Evolutionary conservation across 2,329 filamentous ascomycete species (phyloP).

Genomic region (Aureobasidium namibiae): DNA sequence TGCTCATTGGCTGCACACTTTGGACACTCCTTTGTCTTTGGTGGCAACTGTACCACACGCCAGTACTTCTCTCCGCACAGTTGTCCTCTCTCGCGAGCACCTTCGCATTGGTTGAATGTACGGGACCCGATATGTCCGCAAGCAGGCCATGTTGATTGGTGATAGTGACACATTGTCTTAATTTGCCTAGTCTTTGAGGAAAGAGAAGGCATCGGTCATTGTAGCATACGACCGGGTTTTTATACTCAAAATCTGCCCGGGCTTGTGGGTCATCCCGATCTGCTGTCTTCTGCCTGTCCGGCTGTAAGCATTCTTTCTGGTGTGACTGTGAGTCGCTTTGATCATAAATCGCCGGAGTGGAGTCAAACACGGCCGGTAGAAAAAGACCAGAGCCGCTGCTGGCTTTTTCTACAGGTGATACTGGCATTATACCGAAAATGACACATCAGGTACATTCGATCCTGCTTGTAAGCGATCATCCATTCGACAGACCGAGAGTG

Average conservation of each 20-base stretch:
- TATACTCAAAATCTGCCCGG: neutral
- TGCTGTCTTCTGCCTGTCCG: neutral
- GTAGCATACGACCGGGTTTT: neutral
- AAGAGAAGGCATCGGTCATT: neutral
- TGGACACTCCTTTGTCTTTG: neutral
- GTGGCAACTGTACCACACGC: neutral
- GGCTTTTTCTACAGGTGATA: no score
- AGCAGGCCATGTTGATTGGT: neutral
- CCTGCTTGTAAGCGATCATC: no score
- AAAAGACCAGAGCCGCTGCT: no score
- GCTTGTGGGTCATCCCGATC: no score
- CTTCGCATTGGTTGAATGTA: neutral
- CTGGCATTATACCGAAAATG: no score
- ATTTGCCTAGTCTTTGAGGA: neutral
- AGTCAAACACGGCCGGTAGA: no score
- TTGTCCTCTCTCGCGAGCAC: neutral
- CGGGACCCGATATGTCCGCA: neutral
- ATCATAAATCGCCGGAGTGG: no score
- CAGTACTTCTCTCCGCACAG: neutral
- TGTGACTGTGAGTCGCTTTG: neutral
- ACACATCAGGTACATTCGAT: no score
- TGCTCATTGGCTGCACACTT: neutral
- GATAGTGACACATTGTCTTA: neutral
- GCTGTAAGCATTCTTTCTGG: neutral
- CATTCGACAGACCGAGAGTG: no score